Base-by-base conservation (phyloP, 106 monocot species). In the Allium fistulosum region DNA sequence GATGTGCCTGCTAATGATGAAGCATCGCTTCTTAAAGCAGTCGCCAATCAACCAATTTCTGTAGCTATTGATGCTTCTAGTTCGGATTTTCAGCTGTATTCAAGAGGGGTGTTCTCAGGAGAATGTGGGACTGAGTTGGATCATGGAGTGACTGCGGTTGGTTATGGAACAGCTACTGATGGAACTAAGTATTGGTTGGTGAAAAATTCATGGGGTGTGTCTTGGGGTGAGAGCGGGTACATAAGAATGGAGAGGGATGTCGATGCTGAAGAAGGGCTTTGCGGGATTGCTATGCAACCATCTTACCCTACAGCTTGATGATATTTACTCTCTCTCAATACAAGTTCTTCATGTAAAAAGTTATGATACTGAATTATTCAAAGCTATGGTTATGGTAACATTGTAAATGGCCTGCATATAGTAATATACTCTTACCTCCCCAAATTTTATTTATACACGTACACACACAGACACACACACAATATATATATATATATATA, bases 1-100 rank as follows among this genome's bases (percentile, higher is more conserved):
- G 61, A 70, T 37, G 82, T 82, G 5, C 82, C 78, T 0, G 46
- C 12, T 2, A 78, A 78, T 46, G 59, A 61, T n/a, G 82, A 78
- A 66, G 27, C 26, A 4, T 51, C 81, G 15, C 69, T 77, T 16
- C 27, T 74, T 15, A 46, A 73, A 13, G 77, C 76, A 27, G 74
- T 74, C 7, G 17, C 69, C 5, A 55, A 14, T 9, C 56, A 69
- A 45, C 69, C 69, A 12, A 57, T 56, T 26, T 73, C 63, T 14
- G 64, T 63, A 9, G 55, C 53, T 45, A 64, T 63, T 18, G 63
- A 57, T 16, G 64, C 48, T 17, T 48, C 64, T 8, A 68, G 68
- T 10, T 22, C 1, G 2, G 13, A 4, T 26, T 70, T 70, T 57
- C 70, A 70, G 48, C 22, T 62, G 7, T 81, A 81, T 58, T 8